Conservation (phyloP, 2,329 filamentous ascomycete species). For the Alternaria triticimaculans region DNA sequence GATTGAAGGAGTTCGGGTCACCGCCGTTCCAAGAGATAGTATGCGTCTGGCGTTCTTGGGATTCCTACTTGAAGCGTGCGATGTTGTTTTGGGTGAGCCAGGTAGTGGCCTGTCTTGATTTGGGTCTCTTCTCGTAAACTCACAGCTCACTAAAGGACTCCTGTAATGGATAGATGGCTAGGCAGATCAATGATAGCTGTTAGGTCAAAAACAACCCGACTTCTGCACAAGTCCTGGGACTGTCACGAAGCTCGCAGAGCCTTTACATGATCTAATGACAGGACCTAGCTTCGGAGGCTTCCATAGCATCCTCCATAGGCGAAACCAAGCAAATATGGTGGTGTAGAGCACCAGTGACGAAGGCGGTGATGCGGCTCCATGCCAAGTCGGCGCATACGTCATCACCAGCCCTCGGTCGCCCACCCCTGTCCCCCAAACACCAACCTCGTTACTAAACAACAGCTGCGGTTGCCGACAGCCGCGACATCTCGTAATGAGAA, state of each 20-base stretch:
- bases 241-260: neutral
- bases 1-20: neutral
- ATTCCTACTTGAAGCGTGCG: neutral
- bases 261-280: no score
- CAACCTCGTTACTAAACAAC: neutral
- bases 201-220: neutral
- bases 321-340: neutral
- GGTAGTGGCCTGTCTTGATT: neutral
- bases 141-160: neutral
- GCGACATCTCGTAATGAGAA: conserved; percentile 3
- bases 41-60: neutral
- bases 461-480: conserved; percentile 1
- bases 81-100: neutral
- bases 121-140: neutral
- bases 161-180: neutral
- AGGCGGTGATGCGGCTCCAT: conserved; percentile 3
- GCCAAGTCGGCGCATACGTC: conserved; percentile 24
- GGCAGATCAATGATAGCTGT: neutral
- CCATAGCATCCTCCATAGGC: neutral
- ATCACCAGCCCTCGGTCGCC: conserved; percentile 17
- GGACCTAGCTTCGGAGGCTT: neutral
- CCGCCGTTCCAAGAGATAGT: neutral
- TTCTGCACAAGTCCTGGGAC: neutral
- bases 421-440: conserved; percentile 4
- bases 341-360: neutral